Conservation (phyloP, 2,329 filamentous ascomycete genomes). For the Trichoderma arundinaceum region DNA sequence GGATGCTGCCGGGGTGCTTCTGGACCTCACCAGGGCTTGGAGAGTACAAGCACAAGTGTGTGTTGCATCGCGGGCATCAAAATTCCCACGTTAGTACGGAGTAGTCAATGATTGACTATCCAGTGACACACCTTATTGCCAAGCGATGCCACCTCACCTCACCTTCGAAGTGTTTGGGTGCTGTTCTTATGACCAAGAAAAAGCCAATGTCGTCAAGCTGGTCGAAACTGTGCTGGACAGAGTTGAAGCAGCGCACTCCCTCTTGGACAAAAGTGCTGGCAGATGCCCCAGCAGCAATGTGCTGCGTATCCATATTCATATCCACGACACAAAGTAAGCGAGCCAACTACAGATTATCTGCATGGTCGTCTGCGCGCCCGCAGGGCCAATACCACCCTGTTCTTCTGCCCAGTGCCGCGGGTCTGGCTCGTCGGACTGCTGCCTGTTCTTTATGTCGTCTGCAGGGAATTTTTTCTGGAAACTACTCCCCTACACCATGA, state of each 20-base stretch:
- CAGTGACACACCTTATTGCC: not conserved
- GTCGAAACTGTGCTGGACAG: not conserved
- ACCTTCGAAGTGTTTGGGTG: not conserved
- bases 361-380: constrained; percentile 22
- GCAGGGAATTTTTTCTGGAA: not conserved
- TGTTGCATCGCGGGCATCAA: constrained; percentile 4
- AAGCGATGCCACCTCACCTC: not conserved
- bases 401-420: constrained; percentile 11
- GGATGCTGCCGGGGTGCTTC: constrained; percentile 27
- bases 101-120: not conserved
- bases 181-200: not conserved
- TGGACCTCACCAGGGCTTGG: constrained; percentile 3
- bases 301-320: not conserved
- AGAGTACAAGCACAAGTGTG: not conserved
- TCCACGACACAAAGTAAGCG: not conserved
- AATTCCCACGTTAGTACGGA: constrained; percentile 1
- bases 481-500: not conserved
- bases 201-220: not conserved
- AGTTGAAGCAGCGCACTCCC: not conserved
- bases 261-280: not conserved
- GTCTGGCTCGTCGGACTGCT: constrained; percentile 1
- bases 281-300: not conserved
- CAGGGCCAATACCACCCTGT: constrained; percentile 8
- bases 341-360: not conserved
- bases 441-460: not conserved